phyloP scores from a whole-genome alignment of 2,329 filamentous ascomycete genomes.

The Diaporthe destruens region DNA sequence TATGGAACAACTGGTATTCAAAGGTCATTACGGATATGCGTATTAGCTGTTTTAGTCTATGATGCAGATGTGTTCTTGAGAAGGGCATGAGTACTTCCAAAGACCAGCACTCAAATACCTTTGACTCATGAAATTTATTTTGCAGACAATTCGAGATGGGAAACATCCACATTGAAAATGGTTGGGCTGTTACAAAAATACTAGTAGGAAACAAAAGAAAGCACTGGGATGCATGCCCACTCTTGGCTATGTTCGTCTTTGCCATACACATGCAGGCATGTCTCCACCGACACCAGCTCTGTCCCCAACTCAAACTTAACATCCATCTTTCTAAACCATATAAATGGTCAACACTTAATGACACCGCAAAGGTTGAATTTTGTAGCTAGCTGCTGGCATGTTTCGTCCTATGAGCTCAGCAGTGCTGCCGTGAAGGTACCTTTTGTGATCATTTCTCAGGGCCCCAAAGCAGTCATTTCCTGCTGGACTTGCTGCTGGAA shows the following conservation, averaged over 20 bases:
- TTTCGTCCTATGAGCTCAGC: neutral
- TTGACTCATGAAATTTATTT: neutral
- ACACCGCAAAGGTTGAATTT: rapidly evolving
- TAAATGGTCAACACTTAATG: neutral
- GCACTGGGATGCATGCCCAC: neutral
- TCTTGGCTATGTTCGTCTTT: neutral
- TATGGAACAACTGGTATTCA: neutral
- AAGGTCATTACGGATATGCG: neutral
- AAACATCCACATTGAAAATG: neutral
- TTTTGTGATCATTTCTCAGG: neutral
- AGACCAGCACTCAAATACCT: no score
- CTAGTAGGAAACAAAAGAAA: neutral
- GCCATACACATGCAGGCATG: neutral
- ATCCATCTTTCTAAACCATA: neutral
- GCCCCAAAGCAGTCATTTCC: no score
- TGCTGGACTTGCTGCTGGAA: neutral
- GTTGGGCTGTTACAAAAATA: no score
- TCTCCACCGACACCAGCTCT: neutral
- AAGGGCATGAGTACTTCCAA: neutral
- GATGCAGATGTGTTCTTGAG: neutral
- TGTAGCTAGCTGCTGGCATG: neutral
- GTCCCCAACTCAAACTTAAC: neutral
- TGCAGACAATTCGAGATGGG: neutral
- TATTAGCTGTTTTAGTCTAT: neutral
- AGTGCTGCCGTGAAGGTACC: neutral